Conservation (phyloP, 805 yeast species). For the Grigorovia yakushimaensis region DNA sequence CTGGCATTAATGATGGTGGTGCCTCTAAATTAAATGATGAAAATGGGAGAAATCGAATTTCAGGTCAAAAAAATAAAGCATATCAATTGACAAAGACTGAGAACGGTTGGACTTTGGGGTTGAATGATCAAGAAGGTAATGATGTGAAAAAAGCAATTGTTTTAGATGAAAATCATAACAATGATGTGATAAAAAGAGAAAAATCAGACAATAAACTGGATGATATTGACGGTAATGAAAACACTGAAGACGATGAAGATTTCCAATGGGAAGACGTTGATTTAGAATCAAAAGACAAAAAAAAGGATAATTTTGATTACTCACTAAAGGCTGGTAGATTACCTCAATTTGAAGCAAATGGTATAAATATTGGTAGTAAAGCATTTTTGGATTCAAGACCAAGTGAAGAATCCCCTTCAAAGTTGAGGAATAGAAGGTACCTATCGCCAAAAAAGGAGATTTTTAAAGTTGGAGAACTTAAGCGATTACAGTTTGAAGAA, state of each 20-base stretch:
- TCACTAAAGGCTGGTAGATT: conserved; percentile 36
- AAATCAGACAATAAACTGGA: conserved; percentile 12
- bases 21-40: conserved; percentile 29
- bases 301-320: conserved; percentile 25
- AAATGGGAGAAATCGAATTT: conserved; percentile 39
- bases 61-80: conserved; percentile 71
- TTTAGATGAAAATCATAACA: conserved; percentile 32
- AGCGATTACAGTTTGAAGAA: conserved; percentile 2
- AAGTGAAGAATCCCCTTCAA: conserved; percentile 14
- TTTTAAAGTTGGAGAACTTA: neutral
- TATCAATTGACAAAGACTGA: conserved; percentile 68
- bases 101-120: conserved; percentile 74
- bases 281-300: conserved; percentile 20
- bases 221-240: conserved; percentile 19
- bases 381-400: conserved; percentile 25
- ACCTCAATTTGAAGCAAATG: conserved; percentile 20
- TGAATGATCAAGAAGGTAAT: conserved; percentile 38
- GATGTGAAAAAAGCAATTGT: conserved; percentile 38
- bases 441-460: neutral
- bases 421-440: conserved; percentile 4
- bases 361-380: conserved; percentile 17
- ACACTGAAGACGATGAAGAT: conserved; percentile 30
- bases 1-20: conserved; percentile 61
- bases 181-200: conserved; percentile 8
- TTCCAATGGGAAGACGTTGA: conserved; percentile 69